These are phyloP conservation scores for Staphylotrichum longicolle DNA, from an alignment of 495 filamentous ascomycete species.

Conservation along the genomic window DNA sequence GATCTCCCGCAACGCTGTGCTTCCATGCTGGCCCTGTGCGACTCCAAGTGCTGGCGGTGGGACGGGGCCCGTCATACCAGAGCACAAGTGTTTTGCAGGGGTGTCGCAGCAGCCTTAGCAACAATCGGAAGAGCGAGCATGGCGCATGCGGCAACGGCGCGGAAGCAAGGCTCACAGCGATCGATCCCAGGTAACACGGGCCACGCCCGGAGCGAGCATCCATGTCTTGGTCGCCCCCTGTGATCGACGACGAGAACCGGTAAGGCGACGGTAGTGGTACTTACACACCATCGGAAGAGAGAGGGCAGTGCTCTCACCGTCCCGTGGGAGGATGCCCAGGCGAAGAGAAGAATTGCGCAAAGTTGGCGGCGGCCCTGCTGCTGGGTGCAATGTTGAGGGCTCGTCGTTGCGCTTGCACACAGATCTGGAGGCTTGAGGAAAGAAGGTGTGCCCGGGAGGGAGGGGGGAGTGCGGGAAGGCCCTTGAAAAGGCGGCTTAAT, in stretches of 20 bases:
- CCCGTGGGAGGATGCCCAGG: background rate
- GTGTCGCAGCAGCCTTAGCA: slow-evolving; percentile 19
- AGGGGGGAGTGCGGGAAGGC: slow-evolving; percentile 11
- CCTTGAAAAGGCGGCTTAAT: slow-evolving; percentile 26
- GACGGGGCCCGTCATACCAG: slow-evolving; percentile 24
- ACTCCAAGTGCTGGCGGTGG: slow-evolving; percentile 19
- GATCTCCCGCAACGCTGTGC: slow-evolving; percentile 9
- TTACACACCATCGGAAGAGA: slow-evolving; percentile 10
- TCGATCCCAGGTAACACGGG: slow-evolving; percentile 37
- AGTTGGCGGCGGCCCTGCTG: background rate
- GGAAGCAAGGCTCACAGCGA: slow-evolving; percentile 30
- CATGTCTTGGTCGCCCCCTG: slow-evolving; percentile 27
- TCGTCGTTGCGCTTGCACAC: background rate
- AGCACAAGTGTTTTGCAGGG: slow-evolving; percentile 45
- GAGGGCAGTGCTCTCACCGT: background rate
- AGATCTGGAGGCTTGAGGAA: slow-evolving; percentile 4
- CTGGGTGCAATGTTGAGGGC: slow-evolving; percentile 1
- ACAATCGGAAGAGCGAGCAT: slow-evolving; percentile 41
- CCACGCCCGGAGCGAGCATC: slow-evolving; percentile 32
- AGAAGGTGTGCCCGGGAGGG: slow-evolving; percentile 10
- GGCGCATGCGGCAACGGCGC: slow-evolving; percentile 36
- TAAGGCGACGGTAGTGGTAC: slow-evolving; percentile 6
- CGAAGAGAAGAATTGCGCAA: background rate
- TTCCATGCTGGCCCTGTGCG: slow-evolving; percentile 18
- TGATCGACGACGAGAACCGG: slow-evolving; percentile 15